Percentiles rank a stretch among this genome's conserved stretches.
These are phyloP conservation scores for Xylariales sp. DNA, from an alignment of 2,329 filamentous ascomycete genomes.

Conservation along the genomic window DNA sequence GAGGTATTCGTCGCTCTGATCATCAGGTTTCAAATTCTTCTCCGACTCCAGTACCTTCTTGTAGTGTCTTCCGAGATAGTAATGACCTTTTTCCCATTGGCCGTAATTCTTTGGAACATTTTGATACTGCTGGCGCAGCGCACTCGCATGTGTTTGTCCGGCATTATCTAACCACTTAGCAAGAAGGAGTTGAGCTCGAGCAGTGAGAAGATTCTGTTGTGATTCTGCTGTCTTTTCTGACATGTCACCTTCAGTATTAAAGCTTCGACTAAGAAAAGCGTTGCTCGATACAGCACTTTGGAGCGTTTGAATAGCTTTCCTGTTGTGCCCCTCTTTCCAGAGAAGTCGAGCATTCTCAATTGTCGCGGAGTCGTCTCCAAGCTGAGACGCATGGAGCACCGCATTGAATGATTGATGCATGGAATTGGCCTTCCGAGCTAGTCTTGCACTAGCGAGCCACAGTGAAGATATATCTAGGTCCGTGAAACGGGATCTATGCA, in stretches of 20 bases:
- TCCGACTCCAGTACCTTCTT: slow-evolving; percentile 93
- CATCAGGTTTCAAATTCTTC: slow-evolving; percentile 68
- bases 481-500: slow-evolving; percentile 52
- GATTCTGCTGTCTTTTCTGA: slow-evolving; percentile 35
- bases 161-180: slow-evolving; percentile 96
- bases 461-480: slow-evolving; percentile 73
- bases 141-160: slow-evolving; percentile 84
- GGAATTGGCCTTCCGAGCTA: slow-evolving; percentile 81
- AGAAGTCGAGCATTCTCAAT: slow-evolving; percentile 92
- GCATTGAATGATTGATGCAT: slow-evolving; percentile 89
- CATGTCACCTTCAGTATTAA: slow-evolving; percentile 28
- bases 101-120: slow-evolving; percentile 66
- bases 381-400: slow-evolving; percentile 78
- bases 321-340: slow-evolving; percentile 89
- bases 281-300: slow-evolving; percentile 81
- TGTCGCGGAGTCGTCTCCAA: slow-evolving; percentile 81
- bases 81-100: slow-evolving; percentile 94
- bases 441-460: slow-evolving; percentile 80
- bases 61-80: slow-evolving; percentile 95
- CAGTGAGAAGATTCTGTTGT: slow-evolving; percentile 59
- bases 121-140: slow-evolving; percentile 78
- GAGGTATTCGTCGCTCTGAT: slow-evolving; percentile 72
- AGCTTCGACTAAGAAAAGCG: slow-evolving; percentile 57
- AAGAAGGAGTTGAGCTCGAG: slow-evolving; percentile 78
- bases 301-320: slow-evolving; percentile 90